Conservation (phyloP, 495 filamentous ascomycete genomes). For the Podospora pseudopauciseta region DNA sequence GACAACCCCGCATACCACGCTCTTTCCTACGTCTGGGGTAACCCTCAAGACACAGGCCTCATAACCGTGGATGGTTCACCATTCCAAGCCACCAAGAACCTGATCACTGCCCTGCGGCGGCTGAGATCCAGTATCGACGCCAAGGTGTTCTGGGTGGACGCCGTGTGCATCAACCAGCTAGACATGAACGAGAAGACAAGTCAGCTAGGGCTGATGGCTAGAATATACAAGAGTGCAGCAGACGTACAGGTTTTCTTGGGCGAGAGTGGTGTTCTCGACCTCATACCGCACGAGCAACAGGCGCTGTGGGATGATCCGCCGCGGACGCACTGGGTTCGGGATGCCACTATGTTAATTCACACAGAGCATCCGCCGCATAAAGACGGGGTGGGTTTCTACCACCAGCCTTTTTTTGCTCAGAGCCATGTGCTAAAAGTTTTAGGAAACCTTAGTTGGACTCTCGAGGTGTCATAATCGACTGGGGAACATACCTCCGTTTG, state of each 20-base stretch:
- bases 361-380: not conserved
- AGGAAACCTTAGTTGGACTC: not conserved
- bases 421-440: too few relatives aligned
- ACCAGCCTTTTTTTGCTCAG: too few relatives aligned
- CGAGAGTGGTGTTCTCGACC: not conserved
- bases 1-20: slow-evolving; percentile 23
- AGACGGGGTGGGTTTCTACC: not conserved
- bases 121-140: not conserved
- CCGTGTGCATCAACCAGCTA: not conserved
- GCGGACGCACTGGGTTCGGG: not conserved
- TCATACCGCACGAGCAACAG: not conserved
- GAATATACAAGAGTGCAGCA: not conserved
- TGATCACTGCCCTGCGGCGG: not conserved
- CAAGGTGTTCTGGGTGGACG: not conserved
- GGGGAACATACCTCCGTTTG: not conserved
- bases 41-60: not conserved
- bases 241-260: not conserved
- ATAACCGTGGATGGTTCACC: not conserved
- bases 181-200: not conserved
- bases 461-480: not conserved
- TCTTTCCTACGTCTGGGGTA: slow-evolving; percentile 36
- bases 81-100: not conserved
- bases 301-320: not conserved
- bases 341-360: not conserved
- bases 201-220: not conserved